Percentiles rank a stretch among this genome's conserved stretches.
phyloP scores from a whole-genome alignment of 2,329 filamentous ascomycete genomes.

The Botrytis elliptica region DNA sequence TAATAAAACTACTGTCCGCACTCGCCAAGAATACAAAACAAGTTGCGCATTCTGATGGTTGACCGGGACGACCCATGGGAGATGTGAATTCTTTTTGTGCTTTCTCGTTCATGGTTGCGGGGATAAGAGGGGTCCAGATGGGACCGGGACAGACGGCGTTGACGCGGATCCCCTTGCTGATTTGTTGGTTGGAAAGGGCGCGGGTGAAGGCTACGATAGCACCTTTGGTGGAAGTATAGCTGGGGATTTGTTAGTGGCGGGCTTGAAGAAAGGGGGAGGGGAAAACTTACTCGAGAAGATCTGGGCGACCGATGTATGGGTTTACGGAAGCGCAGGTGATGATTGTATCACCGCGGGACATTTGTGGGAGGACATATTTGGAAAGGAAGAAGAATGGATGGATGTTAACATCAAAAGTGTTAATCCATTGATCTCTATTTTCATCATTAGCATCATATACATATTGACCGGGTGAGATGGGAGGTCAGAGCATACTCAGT shows the following conservation, averaged over 20 bases:
- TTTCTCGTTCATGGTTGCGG: constrained; percentile 67
- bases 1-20: constrained; percentile 70
- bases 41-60: constrained; percentile 79
- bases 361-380: constrained; percentile 73
- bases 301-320: constrained; percentile 75
- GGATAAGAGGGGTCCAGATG: constrained; percentile 76
- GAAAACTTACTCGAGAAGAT: constrained; percentile 60
- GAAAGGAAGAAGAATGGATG: constrained; percentile 78
- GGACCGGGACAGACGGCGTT: constrained; percentile 77
- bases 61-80: constrained; percentile 74
- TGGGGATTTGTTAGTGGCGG: neutral
- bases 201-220: constrained; percentile 79
- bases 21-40: constrained; percentile 80
- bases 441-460: constrained; percentile 24
- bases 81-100: constrained; percentile 70
- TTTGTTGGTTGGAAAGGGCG: constrained; percentile 71
- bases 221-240: constrained; percentile 75
- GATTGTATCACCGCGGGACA: constrained; percentile 71
- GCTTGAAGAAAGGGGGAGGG: neutral
- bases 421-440: constrained; percentile 69
- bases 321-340: constrained; percentile 88
- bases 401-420: constrained; percentile 81
- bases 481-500: constrained; percentile 51
- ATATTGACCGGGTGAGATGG: no score
- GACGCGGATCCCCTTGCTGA: constrained; percentile 70